A percentile compares a stretch with the other conserved stretches of the same genome.
Conservation (phyloP, 2,329 filamentous ascomycete genomes). For the Neurospora sp. region DNA sequence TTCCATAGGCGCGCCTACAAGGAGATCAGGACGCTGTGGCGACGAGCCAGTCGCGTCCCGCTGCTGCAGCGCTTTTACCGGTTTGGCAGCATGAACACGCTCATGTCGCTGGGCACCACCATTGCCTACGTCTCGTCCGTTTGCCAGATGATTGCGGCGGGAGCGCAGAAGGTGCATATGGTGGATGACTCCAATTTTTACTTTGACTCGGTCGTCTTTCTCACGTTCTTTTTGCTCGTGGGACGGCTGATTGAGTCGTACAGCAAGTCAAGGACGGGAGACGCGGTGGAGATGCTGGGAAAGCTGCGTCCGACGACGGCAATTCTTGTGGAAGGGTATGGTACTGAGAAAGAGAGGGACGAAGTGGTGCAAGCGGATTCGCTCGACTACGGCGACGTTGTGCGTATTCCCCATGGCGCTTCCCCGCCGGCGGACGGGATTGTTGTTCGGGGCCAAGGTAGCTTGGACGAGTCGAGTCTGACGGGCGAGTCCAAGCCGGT, state of each 20-base stretch:
- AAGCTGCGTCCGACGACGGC: conserved; percentile 71
- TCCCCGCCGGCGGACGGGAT: conserved; percentile 79
- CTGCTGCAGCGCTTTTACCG: conserved; percentile 69
- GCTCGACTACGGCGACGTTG: conserved; percentile 63
- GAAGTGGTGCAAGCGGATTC: conserved; percentile 49
- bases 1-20: conserved; percentile 75
- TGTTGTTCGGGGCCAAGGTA: conserved; percentile 50
- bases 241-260: conserved; percentile 75
- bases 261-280: conserved; percentile 82
- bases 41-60: conserved; percentile 61
- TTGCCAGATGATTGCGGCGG: conserved; percentile 59
- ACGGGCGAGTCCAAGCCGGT: conserved; percentile 68
- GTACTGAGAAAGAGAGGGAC: conserved; percentile 26
- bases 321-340: conserved; percentile 48
- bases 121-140: conserved; percentile 82
- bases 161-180: conserved; percentile 26
- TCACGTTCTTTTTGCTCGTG: conserved; percentile 75
- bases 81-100: conserved; percentile 96
- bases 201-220: conserved; percentile 87
- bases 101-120: conserved; percentile 79
- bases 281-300: conserved; percentile 71
- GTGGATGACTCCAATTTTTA: conserved; percentile 52
- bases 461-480: conserved; percentile 83
- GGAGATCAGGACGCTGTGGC: conserved; percentile 70
- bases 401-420: conserved; percentile 66